Conservation (phyloP, 108 stramenopile species). For the Seminavis robusta region DNA sequence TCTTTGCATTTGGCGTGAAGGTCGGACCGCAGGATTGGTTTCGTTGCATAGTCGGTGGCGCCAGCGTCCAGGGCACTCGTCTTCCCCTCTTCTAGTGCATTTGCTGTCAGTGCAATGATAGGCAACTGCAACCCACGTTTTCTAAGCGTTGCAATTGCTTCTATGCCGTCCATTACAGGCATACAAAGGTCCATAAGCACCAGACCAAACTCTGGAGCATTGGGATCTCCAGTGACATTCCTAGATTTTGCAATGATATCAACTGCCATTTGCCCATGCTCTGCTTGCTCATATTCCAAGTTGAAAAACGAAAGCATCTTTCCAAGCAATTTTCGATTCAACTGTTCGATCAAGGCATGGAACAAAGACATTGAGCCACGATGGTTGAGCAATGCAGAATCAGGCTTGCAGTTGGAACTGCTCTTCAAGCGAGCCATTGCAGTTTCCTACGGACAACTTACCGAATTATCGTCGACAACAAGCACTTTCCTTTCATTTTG, state of each 20-base stretch:
- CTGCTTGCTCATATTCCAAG: constrained; percentile 14
- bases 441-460: no score
- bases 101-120: constrained; percentile 29
- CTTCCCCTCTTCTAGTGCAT: constrained; percentile 17
- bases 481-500: constrained; percentile 19
- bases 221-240: constrained; percentile 8
- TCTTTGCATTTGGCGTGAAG: constrained; percentile 19
- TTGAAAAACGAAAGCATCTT: constrained; percentile 18
- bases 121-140: constrained; percentile 9
- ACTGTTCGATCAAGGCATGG: no score
- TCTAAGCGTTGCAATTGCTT: constrained; percentile 44
- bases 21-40: constrained; percentile 32
- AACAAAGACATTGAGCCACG: no score
- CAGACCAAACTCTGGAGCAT: constrained; percentile 3
- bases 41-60: constrained; percentile 25
- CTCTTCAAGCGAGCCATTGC: no score
- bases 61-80: constrained; percentile 14
- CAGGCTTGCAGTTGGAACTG: no score
- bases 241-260: constrained; percentile 25
- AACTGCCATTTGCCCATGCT: constrained; percentile 38
- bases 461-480: constrained; percentile 42
- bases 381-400: no score
- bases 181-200: constrained; percentile 72
- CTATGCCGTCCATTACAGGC: constrained; percentile 73
- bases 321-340: constrained; percentile 33